Evolutionary conservation across 2,329 filamentous ascomycete species (phyloP), one percentile per base, ranked within the genome.

Genomic region (Aspergillus sp.): DNA sequence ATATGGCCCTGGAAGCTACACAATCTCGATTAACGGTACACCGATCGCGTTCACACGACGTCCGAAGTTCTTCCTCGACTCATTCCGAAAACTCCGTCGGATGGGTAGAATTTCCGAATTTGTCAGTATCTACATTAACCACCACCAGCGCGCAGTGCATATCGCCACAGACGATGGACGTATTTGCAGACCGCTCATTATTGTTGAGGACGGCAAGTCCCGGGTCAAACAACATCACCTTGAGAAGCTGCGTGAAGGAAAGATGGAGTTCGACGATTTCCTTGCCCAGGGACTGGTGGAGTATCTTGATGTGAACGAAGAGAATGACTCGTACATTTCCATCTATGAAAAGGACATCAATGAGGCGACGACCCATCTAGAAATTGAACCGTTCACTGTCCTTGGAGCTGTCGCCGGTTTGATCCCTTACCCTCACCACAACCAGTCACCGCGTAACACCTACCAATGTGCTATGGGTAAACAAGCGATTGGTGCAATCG

Each of bases 381-480:
- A 98, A 67, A 97, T 98, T 49, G 93, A 98, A 64, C 94, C 94
- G 0, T 98, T 98, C 62, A 98, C 93, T 1, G 85, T 98, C 39
- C 79, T 98, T 10, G 93, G 93, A 27, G 93, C 93, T 37, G 93
- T 98, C 27, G 93, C 93, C 33, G 93, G 93, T 35, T 76, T 98
- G 32, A 98, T 98, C 64, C 93, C 93, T 5, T 98, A 97, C 61
- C 93, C 93, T 7, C 93, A 98, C 66, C 93, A 98, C 74, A 98
- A 98, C 68, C 93, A 98, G 67, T 98, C 94, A 11, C 93, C 93
- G 7, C 81, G 93, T 77, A 98, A 98, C 65, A 98, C 93, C 0
- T 98, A 98, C 62, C 91, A 97, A 76, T 96, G 91, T 71, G 93
- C 93, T 70, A 98, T 98, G 93, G 93, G 93, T 79, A 98, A 98